A percentile compares a stretch with the other conserved stretches of the same genome.
Evolutionary conservation across 805 yeast genomes (phyloP).

Genomic region (Wickerhamomyces ciferrii): DNA sequence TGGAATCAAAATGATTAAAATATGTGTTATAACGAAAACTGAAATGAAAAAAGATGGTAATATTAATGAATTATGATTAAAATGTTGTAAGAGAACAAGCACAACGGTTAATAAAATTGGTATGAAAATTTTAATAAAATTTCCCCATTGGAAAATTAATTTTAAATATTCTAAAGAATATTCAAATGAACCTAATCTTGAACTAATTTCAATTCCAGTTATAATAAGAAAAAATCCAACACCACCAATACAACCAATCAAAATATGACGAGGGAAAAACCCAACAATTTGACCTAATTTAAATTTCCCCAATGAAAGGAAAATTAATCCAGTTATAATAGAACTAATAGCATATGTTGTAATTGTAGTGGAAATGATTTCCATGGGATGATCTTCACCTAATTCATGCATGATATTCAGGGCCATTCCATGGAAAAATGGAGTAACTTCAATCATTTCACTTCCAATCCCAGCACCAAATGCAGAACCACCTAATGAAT

Average conservation of each 20-base stretch:
- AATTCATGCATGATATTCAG: conserved; percentile 53
- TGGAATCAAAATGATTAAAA: conserved; percentile 61
- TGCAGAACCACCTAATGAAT: conserved; percentile 85
- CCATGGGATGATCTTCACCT: conserved; percentile 43
- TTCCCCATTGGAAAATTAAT: conserved; percentile 35
- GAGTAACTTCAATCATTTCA: conserved; percentile 99
- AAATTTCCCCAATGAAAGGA: conserved; percentile 71
- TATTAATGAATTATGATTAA: conserved; percentile 59
- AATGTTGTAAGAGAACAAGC: conserved; percentile 58
- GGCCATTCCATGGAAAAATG: conserved; percentile 96
- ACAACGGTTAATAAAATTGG: conserved; percentile 63
- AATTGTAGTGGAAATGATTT: conserved; percentile 78
- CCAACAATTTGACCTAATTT: conserved; percentile 84
- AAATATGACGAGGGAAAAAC: conserved; percentile 92
- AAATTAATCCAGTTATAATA: conserved; percentile 80
- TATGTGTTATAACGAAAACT: conserved; percentile 67
- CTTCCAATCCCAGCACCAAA: conserved; percentile 92
- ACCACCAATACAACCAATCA: conserved; percentile 97
- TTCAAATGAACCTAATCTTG: conserved; percentile 67
- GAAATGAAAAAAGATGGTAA: conserved; percentile 77
- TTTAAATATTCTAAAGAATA: conserved; percentile 56
- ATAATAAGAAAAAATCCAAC: conserved; percentile 90
- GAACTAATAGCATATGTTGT: conserved; percentile 81
- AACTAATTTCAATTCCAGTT: conserved; percentile 90
- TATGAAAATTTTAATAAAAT: conserved; percentile 59